These are phyloP conservation scores for Rhodotorula babjevae DNA, from an alignment of 768 basidiomycete species.

Conservation along the genomic window DNA sequence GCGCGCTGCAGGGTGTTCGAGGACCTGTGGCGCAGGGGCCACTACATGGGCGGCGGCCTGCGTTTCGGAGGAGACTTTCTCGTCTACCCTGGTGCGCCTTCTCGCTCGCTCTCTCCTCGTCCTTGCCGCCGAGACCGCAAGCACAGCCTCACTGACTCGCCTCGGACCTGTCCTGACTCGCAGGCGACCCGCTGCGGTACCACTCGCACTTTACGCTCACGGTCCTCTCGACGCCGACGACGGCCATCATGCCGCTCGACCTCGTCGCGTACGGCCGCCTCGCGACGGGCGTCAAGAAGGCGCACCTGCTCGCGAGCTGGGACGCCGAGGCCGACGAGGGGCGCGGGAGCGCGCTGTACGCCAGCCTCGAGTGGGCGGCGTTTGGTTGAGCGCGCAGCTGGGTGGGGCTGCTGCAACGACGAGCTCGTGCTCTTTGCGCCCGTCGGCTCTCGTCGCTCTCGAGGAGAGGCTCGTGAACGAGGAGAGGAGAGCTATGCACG, in stretches of 20 bases:
- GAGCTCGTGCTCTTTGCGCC: too few species aligned
- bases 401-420: too few species aligned
- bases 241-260: conserved; percentile 76
- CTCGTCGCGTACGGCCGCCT: conserved; percentile 90
- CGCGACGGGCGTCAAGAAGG: conserved; percentile 95
- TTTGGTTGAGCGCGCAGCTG: conserved; percentile 56
- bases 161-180: too few species aligned
- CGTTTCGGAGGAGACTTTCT: conserved; percentile 95
- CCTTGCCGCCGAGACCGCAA: not conserved
- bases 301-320: conserved; percentile 85
- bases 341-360: conserved; percentile 58
- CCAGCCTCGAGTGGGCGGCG: conserved; percentile 84
- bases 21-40: conserved; percentile 73
- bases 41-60: conserved; percentile 82
- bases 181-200: conserved; percentile 89
- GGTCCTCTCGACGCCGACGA: conserved; percentile 62
- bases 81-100: conserved; percentile 78
- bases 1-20: conserved; percentile 76
- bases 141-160: not conserved
- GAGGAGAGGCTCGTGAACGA: too few species aligned
- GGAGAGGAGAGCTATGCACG: too few species aligned
- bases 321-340: conserved; percentile 53
- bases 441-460: too few species aligned
- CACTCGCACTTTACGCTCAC: conserved; percentile 93
- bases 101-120: not conserved